Conservation (phyloP, 2,329 filamentous ascomycete species). For the Colletotrichum sp. region DNA sequence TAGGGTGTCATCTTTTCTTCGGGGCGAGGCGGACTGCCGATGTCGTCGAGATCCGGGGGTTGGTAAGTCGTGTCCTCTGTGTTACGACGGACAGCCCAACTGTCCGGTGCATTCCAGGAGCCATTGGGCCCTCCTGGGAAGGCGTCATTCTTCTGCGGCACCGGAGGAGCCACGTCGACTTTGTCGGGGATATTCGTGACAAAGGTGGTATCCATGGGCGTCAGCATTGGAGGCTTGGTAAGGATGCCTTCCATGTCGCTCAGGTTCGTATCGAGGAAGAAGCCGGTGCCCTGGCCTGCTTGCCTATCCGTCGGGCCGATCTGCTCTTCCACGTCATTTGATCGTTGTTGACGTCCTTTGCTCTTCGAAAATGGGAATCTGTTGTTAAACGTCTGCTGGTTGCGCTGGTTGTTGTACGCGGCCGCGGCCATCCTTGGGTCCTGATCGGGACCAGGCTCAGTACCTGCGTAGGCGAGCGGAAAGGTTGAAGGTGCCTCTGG, state of each 20-base stretch:
- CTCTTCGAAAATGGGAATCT: conserved; percentile 66
- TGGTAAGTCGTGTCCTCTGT: conserved; percentile 68
- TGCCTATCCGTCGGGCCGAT: conserved; percentile 65
- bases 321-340: conserved; percentile 61
- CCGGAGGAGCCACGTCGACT: conserved; percentile 33
- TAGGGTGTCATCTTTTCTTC: conserved; percentile 81
- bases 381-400: conserved; percentile 63
- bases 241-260: conserved; percentile 92
- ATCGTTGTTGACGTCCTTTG: conserved; percentile 51
- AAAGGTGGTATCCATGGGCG: conserved; percentile 69
- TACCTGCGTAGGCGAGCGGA: conserved; percentile 32
- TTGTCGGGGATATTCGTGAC: conserved; percentile 50
- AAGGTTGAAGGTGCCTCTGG: conserved; percentile 43
- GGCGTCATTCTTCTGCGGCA: conserved; percentile 11
- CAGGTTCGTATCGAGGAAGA: conserved; percentile 85
- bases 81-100: conserved; percentile 86
- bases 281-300: conserved; percentile 59
- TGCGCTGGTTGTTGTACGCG: conserved; percentile 34
- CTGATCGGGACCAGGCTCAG: conserved; percentile 33
- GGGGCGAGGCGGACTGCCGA: conserved; percentile 68
- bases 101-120: conserved; percentile 93
- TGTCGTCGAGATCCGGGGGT: conserved; percentile 69
- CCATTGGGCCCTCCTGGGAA: conserved; percentile 47
- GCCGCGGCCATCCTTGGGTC: conserved; percentile 24
- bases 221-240: conserved; percentile 71